Conservation (phyloP, 495 filamentous ascomycete species). For the Rostrohypoxylon terebratum region DNA sequence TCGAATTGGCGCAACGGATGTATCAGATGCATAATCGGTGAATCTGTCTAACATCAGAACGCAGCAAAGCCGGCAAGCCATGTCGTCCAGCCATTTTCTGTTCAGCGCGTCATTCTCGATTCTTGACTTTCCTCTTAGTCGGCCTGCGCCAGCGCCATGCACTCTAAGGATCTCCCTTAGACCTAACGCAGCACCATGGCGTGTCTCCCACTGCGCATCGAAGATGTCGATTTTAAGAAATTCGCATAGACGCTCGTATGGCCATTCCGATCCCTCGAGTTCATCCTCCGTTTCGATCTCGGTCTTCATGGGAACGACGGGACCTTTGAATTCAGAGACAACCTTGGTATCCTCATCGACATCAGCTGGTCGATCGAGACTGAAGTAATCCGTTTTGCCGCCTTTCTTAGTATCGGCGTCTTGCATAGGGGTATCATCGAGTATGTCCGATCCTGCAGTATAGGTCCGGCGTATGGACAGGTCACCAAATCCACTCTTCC, state of each 20-base stretch:
- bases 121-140: conserved; percentile 74
- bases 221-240: conserved; percentile 93
- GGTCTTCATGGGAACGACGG: conserved; percentile 69
- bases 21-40: conserved; percentile 97
- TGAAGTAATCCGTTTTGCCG: conserved; percentile 89
- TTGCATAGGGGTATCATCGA: conserved; percentile 70
- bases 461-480: conserved; percentile 77
- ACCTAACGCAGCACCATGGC: conserved; percentile 97
- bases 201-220: conserved; percentile 92
- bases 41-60: conserved; percentile 98
- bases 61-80: conserved; percentile 90
- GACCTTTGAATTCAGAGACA: conserved; percentile 95
- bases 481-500: conserved; percentile 83
- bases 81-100: conserved; percentile 87
- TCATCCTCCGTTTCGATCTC: conserved; percentile 75
- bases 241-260: conserved; percentile 92
- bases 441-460: conserved; percentile 60
- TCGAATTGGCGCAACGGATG: conserved; percentile 92
- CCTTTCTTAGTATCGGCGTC: conserved; percentile 72
- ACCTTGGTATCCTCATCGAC: conserved; percentile 90
- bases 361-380: conserved; percentile 75
- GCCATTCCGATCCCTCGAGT: conserved; percentile 89
- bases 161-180: conserved; percentile 91
- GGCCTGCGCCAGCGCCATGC: conserved; percentile 91
- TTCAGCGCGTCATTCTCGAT: conserved; percentile 83